Conservation (phyloP, 257 asterid species). For the Solanum peruvianum region DNA sequence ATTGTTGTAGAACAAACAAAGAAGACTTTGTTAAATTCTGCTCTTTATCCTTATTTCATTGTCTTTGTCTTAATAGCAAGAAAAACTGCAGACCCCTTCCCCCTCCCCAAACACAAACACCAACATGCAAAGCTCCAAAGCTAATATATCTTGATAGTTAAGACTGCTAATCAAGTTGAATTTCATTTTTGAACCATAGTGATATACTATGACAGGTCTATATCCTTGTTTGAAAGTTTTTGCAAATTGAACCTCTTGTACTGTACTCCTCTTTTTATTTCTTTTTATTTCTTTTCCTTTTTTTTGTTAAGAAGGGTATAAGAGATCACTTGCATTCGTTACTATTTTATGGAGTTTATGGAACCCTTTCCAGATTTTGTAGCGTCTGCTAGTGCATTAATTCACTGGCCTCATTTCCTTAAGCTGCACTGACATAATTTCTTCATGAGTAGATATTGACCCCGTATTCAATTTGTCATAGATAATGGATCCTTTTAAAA, state of each 20-base stretch:
- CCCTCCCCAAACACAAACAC: neutral
- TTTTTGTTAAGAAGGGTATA: neutral
- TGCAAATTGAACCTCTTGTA: neutral
- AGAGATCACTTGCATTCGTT: neutral
- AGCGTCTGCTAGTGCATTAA: neutral
- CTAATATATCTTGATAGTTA: neutral
- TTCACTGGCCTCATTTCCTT: neutral
- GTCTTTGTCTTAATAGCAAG: neutral
- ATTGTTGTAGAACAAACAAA: neutral
- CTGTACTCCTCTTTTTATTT: neutral
- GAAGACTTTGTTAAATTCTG: neutral
- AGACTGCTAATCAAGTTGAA: neutral
- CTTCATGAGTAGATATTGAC: neutral
- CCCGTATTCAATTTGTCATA: neutral
- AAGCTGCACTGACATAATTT: neutral
- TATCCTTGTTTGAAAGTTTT: neutral
- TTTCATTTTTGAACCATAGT: neutral
- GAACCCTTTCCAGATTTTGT: neutral
- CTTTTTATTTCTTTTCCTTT: neutral
- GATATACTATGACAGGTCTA: neutral
- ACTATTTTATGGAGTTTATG: neutral
- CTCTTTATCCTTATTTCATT: neutral
- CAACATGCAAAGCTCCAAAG: neutral
- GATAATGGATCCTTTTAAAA: neutral
- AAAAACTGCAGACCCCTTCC: neutral